Conservation (phyloP, 192 early-diverging fungal species). For the Podila verticillata region DNA sequence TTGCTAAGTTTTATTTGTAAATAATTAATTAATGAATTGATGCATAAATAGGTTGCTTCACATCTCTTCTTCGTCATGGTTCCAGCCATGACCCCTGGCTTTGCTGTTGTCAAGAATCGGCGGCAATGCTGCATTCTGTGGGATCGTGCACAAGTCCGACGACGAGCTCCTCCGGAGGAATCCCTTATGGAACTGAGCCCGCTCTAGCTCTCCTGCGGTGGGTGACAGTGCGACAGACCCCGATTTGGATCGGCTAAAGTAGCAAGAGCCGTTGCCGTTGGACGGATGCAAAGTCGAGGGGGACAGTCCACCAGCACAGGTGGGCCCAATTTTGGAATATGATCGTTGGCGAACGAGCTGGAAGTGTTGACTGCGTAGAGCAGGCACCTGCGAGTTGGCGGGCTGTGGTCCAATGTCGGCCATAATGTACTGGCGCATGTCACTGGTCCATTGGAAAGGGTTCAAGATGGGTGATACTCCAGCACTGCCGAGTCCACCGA, state of each 20-base stretch:
- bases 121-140: not conserved
- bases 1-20: too few relatives aligned
- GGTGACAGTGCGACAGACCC: not conserved
- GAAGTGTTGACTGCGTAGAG: constrained; percentile 1
- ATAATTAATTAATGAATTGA: too few relatives aligned
- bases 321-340: constrained; percentile 20
- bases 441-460: constrained; percentile 39
- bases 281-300: not conserved
- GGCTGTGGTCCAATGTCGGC: constrained; percentile 49
- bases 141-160: not conserved
- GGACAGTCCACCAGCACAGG: not conserved
- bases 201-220: not conserved
- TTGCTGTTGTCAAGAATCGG: not conserved
- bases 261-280: not conserved
- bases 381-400: constrained; percentile 26
- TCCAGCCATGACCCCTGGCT: too few relatives aligned
- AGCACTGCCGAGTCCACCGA: not conserved
- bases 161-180: not conserved
- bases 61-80: too few relatives aligned
- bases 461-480: constrained; percentile 24
- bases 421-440: constrained; percentile 46
- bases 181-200: not conserved
- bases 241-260: not conserved
- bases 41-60: too few relatives aligned
- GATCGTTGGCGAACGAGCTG: constrained; percentile 20